Percentiles rank a stretch among this genome's conserved stretches.
Conservation (phyloP, 2,329 filamentous ascomycete species). For the Penicillium sp. region DNA sequence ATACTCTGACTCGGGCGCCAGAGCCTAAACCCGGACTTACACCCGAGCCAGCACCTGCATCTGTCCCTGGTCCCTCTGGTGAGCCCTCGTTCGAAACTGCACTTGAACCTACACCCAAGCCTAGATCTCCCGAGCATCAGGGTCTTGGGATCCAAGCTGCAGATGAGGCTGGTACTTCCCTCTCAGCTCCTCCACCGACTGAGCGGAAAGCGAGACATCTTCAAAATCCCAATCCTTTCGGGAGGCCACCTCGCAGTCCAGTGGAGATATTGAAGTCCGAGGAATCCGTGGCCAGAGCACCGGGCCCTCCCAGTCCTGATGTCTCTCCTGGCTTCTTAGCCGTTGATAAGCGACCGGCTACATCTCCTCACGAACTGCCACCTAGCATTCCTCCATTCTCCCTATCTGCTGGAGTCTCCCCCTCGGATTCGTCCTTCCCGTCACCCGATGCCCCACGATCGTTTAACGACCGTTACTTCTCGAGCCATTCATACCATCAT, state of each 20-base stretch:
- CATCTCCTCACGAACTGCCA: slow-evolving; percentile 46
- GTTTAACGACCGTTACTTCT: slow-evolving; percentile 46
- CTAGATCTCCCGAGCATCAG: slow-evolving; percentile 15
- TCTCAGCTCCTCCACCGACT: slow-evolving; percentile 2
- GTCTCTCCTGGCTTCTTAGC: slow-evolving; percentile 42
- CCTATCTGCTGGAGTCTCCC: slow-evolving; percentile 42
- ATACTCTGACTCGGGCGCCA: slow-evolving; percentile 32
- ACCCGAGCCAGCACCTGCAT: not conserved
- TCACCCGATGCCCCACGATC: slow-evolving; percentile 51
- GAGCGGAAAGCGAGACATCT: slow-evolving; percentile 14
- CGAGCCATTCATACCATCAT: slow-evolving; percentile 41
- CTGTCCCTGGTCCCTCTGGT: not conserved
- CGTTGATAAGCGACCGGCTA: slow-evolving; percentile 46
- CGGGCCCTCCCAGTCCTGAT: slow-evolving; percentile 37
- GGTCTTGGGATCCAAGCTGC: slow-evolving; percentile 37
- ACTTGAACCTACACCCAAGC: not conserved
- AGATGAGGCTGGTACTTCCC: slow-evolving; percentile 7
- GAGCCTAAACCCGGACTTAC: slow-evolving; percentile 3
- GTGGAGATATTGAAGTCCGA: slow-evolving; percentile 38
- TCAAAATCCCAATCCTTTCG: slow-evolving; percentile 28
- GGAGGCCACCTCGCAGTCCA: slow-evolving; percentile 28
- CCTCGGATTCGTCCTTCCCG: slow-evolving; percentile 48
- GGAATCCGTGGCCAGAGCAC: slow-evolving; percentile 27
- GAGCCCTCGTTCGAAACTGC: not conserved
- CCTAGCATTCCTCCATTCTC: slow-evolving; percentile 45